Base-by-base conservation (phyloP, 257 asterid genomes). In the Paraleonurus japonicus region DNA sequence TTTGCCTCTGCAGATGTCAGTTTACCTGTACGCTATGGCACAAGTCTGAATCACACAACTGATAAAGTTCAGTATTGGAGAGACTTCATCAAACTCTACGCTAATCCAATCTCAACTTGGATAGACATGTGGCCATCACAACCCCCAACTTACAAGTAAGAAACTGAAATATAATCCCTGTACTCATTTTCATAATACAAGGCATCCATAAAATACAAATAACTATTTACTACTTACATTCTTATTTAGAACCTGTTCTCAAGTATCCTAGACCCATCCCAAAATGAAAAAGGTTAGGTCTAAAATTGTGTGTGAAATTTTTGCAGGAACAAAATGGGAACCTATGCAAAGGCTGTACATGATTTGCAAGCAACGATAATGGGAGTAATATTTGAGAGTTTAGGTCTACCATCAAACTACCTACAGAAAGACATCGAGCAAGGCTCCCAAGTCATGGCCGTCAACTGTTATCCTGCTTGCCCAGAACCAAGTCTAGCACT, bases 21-120 rank as follows among this genome's bases (percentile, higher is more conserved):
- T 16, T 66, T 80, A 23, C 90, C 95, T 48, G 86, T 88, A 71
- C 75, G 95, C 71, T 88, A 86, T 27, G 90, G 81, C 53, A 88
- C 92, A 73, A 86, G 95, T 72, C 75, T 86, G 57, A 84, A 86
- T 67, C 81, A 81, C 13, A 61, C 35, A 78, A 78, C 75, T 6
- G 95, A 88, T 67, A 84, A 78, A 72, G 76, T 84, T 43, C 69
- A 66, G 41, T 88, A 70, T 43, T 88, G 95, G 95, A 86, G 95
- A 67, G 95, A 88, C 81, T 88, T 86, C 77, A 75, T 88, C 86
- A 88, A 88, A 69, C 95, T 78, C 73, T 88, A 88, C 20, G 78
- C 84, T 17, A 70, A 88, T 71, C 89, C 92, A 73, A 45, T 88
- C 80, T 81, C 92, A 64, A 82, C 80, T 60, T 88, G 95, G 95